Base-by-base conservation (phyloP, 495 filamentous ascomycete species). In the Cercophora newfieldiana region DNA sequence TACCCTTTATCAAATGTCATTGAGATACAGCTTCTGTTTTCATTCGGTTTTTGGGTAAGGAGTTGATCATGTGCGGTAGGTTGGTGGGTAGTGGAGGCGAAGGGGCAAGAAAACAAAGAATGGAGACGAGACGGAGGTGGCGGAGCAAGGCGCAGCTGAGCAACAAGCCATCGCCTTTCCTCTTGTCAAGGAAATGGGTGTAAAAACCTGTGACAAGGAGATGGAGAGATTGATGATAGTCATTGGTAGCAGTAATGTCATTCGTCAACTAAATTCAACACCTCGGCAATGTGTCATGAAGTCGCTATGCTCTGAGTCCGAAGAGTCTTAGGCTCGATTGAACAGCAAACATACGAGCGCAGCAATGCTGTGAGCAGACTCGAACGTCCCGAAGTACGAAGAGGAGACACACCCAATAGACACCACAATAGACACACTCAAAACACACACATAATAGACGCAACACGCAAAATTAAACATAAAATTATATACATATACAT, bases 401-500 rank as follows among this genome's bases (percentile, higher is more conserved):
- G n/a, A 33, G 5, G 5, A 33, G 30, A 33, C 31, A n/a, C 14
- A 50, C 29, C 2, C 37, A 44, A 62, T 37, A 59, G 12, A 60
- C 60, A 25, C 49, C 65, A 49, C 29, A 21, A 51, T 29, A 66
- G 12, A 29, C 31, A 66, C 24, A 24, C 25, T 12, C 30, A 31
- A 48, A 57, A 53, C 33, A 7, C 8, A 28, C 50, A 54, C 21
- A 58, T n/a, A 61, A 8, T 66, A 61, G n/a, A 49, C 53, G n/a
- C 53, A 26, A 69, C 33, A 37, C 25, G 37, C 51, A 53, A 16
- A 53, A 12, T 49, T 16, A 59, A 4, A 50, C 19, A 49, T 14
- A 61, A 6, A 48, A n/a, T 49, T 50, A 64, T 48, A 60, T 28
- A 65, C 49, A 51, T 47, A 64, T 51, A 63, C 22, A 65, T 30